Conservation (phyloP, 148 eudicot genomes). For the Dysphania ambrosioides region DNA sequence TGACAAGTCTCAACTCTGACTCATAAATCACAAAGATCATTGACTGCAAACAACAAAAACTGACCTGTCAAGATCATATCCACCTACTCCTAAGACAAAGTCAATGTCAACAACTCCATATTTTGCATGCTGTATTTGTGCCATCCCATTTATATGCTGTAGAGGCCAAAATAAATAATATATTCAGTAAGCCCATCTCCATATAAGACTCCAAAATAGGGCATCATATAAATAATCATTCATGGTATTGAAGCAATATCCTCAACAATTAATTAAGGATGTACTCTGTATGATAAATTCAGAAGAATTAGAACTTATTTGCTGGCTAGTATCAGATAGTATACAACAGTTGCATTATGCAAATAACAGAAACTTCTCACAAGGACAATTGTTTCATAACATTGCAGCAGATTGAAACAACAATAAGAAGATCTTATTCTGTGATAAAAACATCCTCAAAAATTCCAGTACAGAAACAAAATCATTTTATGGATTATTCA, state of each 20-base stretch:
- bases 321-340: neutral
- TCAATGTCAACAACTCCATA: conserved; percentile 79
- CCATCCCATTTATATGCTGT: conserved; percentile 90
- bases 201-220: neutral
- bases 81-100: conserved; percentile 91
- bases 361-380: neutral
- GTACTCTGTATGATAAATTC: too few species aligned
- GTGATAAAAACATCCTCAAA: neutral
- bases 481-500: neutral
- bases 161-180: conserved; percentile 16
- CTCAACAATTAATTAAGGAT: neutral
- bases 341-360: too few species aligned
- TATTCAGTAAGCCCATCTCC: conserved; percentile 6
- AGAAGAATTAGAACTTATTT: too few species aligned
- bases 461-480: neutral
- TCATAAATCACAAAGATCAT: neutral
- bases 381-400: neutral
- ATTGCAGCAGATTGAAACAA: neutral
- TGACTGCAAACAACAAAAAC: conserved; percentile 9
- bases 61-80: conserved; percentile 96
- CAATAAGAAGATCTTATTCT: neutral
- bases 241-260: neutral
- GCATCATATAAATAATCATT: neutral
- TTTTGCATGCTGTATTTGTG: conserved; percentile 69
- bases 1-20: neutral